Conservation (phyloP, 176 grass and related monocot species). For the Oryza glaberrima region DNA sequence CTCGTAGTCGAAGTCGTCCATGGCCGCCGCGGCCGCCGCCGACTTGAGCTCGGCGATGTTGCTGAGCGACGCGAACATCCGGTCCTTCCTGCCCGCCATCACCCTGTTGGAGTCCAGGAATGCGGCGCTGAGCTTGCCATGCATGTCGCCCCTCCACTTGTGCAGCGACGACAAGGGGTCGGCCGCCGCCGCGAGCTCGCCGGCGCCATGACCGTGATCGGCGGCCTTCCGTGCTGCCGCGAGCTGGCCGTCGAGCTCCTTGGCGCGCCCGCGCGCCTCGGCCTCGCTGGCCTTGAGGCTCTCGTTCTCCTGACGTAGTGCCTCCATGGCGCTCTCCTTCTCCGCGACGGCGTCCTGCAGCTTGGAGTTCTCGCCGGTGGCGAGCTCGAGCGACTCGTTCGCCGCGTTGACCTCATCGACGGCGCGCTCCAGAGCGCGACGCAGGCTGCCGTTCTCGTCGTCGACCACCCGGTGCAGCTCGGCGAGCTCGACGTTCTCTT, state of each 20-base stretch:
- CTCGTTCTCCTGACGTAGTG: constrained; percentile 60
- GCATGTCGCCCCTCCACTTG: constrained; percentile 29
- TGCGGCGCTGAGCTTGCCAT: constrained; percentile 51
- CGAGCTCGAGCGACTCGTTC: constrained; percentile 58
- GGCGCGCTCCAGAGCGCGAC: constrained; percentile 64
- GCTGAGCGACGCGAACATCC: constrained; percentile 73
- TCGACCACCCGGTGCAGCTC: constrained; percentile 40
- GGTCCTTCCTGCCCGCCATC: constrained; percentile 37
- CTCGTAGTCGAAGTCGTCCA: constrained; percentile 63
- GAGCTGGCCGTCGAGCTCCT: constrained; percentile 62
- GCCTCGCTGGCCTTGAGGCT: constrained; percentile 63
- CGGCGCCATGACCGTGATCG: background rate
- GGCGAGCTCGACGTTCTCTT: constrained; percentile 47
- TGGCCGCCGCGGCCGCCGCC: constrained; percentile 47
- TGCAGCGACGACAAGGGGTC: constrained; percentile 17
- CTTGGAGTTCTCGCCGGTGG: constrained; percentile 45
- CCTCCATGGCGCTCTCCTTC: constrained; percentile 50
- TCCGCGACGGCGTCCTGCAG: constrained; percentile 51
- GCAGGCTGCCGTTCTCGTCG: constrained; percentile 65
- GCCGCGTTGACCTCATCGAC: constrained; percentile 54
- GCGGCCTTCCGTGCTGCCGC: constrained; percentile 30
- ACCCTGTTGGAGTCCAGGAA: constrained; percentile 45
- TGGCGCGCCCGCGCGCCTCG: constrained; percentile 58
- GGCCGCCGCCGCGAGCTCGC: background rate
- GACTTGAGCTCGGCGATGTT: constrained; percentile 71